phyloP scores from a whole-genome alignment of 2,329 filamentous ascomycete species.

The Fusarium nygamai region DNA sequence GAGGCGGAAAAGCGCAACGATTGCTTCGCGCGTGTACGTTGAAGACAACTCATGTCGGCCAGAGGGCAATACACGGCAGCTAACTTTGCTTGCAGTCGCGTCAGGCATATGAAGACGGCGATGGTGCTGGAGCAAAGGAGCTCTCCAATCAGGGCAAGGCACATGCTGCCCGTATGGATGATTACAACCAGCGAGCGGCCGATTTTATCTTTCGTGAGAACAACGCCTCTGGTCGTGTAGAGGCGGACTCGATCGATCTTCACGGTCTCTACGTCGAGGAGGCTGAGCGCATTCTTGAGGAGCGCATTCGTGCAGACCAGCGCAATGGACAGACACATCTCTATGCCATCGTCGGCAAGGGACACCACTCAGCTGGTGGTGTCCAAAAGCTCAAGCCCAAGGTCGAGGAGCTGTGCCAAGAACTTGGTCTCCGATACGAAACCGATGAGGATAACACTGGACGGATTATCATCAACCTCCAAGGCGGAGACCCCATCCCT shows the following conservation, averaged over 20 bases:
- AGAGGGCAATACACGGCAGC: not conserved
- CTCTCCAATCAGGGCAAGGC: conserved; percentile 86
- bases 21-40: conserved; percentile 76
- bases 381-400: conserved; percentile 96
- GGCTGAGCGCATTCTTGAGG: conserved; percentile 88
- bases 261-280: conserved; percentile 96
- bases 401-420: conserved; percentile 85
- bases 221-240: conserved; percentile 80
- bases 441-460: conserved; percentile 94
- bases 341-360: conserved; percentile 96
- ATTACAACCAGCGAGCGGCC: conserved; percentile 89
- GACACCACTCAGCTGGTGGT: conserved; percentile 83
- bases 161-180: conserved; percentile 85
- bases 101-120: conserved; percentile 83
- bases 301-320: conserved; percentile 83
- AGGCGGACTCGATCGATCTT: conserved; percentile 87
- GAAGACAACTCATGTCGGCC: not conserved
- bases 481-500: conserved; percentile 71
- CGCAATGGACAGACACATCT: conserved; percentile 80
- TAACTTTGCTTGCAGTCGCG: conserved; percentile 62
- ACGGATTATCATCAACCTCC: conserved; percentile 86
- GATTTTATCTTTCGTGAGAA: conserved; percentile 97
- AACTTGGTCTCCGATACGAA: conserved; percentile 82
- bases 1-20: conserved; percentile 82
- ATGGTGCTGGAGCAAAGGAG: conserved; percentile 84